Evolutionary conservation across 768 basidiomycete genomes (phyloP), one percentile per base, ranked within the genome.

Genomic region (Lactifluus subvellereus): DNA sequence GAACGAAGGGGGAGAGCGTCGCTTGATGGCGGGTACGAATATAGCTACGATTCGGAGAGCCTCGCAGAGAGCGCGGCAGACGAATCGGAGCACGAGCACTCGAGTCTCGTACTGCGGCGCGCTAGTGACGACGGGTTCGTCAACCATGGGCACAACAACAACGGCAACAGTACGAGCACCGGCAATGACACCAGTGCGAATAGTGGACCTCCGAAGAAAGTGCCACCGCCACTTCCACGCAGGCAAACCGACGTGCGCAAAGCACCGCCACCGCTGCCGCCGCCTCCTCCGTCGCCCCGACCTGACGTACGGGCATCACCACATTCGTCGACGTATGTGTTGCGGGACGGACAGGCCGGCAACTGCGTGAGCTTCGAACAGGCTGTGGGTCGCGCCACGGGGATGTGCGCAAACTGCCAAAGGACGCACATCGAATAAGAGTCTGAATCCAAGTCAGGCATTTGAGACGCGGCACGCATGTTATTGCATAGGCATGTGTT

Each of bases 331-430:
- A 27, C 2, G 2, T 27, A 27, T 27, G 27, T 27, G 27, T 27
- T 27, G 27, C 27, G 2, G 27, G 2, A 27, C 27, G 27, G 27
- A 27, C 72, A 22, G 77, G 80, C 61, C 78, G 84, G 63, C 74
- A 75, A 40, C 8, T 86, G 88, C 68, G 71, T 65, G 30, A 76
- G 78, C 56, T 87, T 88, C 71, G 80, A 80, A 68, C 85, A 88
- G 73, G 84, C 84, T 67, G 82, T 82, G 42, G 84, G 84, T 73
- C 84, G 87, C 73, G 75, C 78, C 40, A 78, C 79, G 66, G 85
- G 85, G 6, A 78, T 84, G 76, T 87, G 87, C 72, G 82, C 77
- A 65, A 84, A 83, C 68, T 89, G 87, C 70, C 82, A 83, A 67
- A 78, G 84, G 72, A 75, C 77, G 70, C 83, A 85, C 53, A 62